Evolutionary conservation across 164 flowering plant species (phyloP).

Genomic region (Platanus orientalis): DNA sequence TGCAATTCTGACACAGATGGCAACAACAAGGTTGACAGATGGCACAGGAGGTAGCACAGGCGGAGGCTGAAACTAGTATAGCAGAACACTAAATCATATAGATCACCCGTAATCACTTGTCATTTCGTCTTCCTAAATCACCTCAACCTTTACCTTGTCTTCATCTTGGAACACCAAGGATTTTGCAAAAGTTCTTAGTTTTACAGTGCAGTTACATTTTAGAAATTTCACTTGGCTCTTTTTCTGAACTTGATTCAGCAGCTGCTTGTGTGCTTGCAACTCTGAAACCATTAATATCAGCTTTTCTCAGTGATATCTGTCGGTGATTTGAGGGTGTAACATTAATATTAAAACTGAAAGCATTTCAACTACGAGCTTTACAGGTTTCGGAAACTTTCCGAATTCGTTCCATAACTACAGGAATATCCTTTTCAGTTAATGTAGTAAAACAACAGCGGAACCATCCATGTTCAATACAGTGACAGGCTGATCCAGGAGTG

Average conservation of each 20-base stretch:
- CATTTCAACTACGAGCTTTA: slow-evolving; percentile 45
- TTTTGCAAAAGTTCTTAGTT: slow-evolving; percentile 1
- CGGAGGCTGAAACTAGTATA: slow-evolving; percentile 13
- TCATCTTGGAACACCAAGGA: too few relatives aligned
- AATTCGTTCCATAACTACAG: slow-evolving; percentile 75
- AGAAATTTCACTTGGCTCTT: not conserved
- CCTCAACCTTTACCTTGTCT: not conserved
- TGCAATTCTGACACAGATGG: slow-evolving; percentile 13
- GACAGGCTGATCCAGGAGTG: slow-evolving; percentile 84
- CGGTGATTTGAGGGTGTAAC: slow-evolving; percentile 1
- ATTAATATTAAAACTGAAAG: slow-evolving; percentile 12
- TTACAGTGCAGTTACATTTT: not conserved
- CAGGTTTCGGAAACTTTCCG: slow-evolving; percentile 48
- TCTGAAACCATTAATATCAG: slow-evolving; percentile 6
- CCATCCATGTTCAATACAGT: slow-evolving; percentile 98
- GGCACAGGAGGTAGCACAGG: slow-evolving; percentile 6
- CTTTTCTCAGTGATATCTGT: not conserved
- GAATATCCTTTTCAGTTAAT: slow-evolving; percentile 63
- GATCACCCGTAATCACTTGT: not conserved
- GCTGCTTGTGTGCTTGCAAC: slow-evolving; percentile 2
- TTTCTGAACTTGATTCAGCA: not conserved
- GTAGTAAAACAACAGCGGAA: slow-evolving; percentile 71
- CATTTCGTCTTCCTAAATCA: not conserved
- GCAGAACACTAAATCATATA: not conserved
- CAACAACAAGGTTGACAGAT: not conserved